Base-by-base conservation (phyloP, 352 stramenopile species). In the Globisporangium nagaii region DNA sequence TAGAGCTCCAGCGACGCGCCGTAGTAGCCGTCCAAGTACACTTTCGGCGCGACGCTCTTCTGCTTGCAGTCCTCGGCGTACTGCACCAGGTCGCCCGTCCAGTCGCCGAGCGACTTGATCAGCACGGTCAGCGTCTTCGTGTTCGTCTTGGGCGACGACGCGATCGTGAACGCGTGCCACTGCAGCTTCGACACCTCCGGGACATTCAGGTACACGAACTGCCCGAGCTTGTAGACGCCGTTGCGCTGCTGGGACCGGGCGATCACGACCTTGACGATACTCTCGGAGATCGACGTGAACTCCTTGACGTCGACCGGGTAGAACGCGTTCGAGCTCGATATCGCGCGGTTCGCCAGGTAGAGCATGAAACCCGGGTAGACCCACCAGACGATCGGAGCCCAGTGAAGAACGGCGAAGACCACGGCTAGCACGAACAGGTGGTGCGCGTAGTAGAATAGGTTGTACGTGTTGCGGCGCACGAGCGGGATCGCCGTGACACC, bases 121-220 rank as follows among this genome's bases (percentile, higher is more conserved):
- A 63, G 31, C 13, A 69, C 27, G 2, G 51, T 69, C 13, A 69
- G 25, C 25, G 41, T 37, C 15, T 42, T 28, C 3, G 49, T 13
- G 36, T 35, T 58, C 10, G 20, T 43, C 1, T 51, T 27, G n/a
- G 62, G 58, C 31, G 62, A 51, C 19, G 58, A 69, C 17, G 48
- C 65, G 46, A 84, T 73, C 1, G 62, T 78, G 53, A 84, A 83
- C 0, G 73, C 58, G 40, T 83, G 73, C 70, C 73, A 83, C 31
- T 80, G 63, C 17, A 76, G 53, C 46, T 71, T 77, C 2, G 70
- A 80, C 30, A 84, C 60, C 0, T 58, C 17, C 3, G 70, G 70
- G 15, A 75, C 65, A 13, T 76, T 78, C 15, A 81, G 28, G 52
- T 80, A 81, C 9, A 81, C 62, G 30, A 80, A 75, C 32, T 79